Evolutionary conservation across 1,284 basidiomycete species (phyloP).

Genomic region (Omphalotus olearius): DNA sequence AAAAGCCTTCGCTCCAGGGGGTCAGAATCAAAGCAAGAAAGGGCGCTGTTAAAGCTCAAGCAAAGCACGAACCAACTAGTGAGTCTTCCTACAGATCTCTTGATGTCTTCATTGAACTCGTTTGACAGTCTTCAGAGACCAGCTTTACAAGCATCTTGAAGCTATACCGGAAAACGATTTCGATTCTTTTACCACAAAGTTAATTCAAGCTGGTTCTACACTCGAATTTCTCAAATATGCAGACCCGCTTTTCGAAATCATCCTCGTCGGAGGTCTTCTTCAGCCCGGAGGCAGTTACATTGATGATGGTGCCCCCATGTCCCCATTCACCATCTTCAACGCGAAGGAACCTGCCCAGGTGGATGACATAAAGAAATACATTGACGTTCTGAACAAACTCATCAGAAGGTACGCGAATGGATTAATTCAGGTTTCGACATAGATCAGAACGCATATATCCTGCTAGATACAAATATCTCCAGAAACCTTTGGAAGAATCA

Average conservation of each 20-base stretch:
- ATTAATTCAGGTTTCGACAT: constrained; percentile 5
- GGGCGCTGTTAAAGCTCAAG: constrained; percentile 81
- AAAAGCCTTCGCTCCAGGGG: constrained; percentile 84
- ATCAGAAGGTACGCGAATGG: constrained; percentile 70
- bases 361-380: constrained; percentile 86
- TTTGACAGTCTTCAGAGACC: constrained; percentile 84
- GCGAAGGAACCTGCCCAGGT: constrained; percentile 74
- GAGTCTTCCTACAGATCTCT: constrained; percentile 13
- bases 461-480: constrained; percentile 93
- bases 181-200: constrained; percentile 78
- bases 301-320: constrained; percentile 79
- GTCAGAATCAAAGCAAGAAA: constrained; percentile 87
- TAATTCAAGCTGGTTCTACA: constrained; percentile 86
- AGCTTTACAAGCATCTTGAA: constrained; percentile 91
- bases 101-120: constrained; percentile 15
- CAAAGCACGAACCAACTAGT: constrained; percentile 85
- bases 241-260: constrained; percentile 92
- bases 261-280: constrained; percentile 90
- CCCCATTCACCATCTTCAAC: constrained; percentile 82
- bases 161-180: constrained; percentile 81
- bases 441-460: constrained; percentile 10
- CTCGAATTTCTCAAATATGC: constrained; percentile 96
- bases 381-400: constrained; percentile 92
- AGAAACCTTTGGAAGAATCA: constrained; percentile 88
- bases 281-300: constrained; percentile 92